phyloP scores from a whole-genome alignment of 257 asterid species.

The Solanum tarijense region DNA sequence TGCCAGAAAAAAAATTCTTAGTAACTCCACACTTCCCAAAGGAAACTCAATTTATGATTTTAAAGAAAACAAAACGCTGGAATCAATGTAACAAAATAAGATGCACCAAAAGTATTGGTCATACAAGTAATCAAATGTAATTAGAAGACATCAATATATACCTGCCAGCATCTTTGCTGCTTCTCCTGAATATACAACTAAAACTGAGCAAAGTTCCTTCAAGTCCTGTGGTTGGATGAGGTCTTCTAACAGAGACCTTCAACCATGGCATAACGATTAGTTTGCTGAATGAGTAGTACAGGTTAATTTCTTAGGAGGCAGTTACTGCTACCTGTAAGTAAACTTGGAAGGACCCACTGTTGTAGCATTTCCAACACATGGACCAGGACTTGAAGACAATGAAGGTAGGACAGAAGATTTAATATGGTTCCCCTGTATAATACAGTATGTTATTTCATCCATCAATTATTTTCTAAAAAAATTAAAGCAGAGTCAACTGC shows the following conservation, averaged over 20 bases:
- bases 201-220: conserved; percentile 96
- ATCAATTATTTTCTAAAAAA: background rate
- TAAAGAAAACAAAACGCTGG: background rate
- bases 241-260: conserved; percentile 91
- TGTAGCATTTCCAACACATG: conserved; percentile 44
- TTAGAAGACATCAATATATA: conserved; percentile 6
- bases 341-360: conserved; percentile 73
- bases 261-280: conserved; percentile 25
- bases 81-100: background rate
- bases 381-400: conserved; percentile 37
- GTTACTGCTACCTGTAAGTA: conserved; percentile 61
- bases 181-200: conserved; percentile 78
- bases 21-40: background rate
- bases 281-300: conserved; percentile 11
- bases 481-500: background rate
- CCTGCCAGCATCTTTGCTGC: conserved; percentile 90
- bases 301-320: background rate
- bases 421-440: conserved; percentile 49
- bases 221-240: conserved; percentile 87
- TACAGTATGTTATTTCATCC: background rate
- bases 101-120: background rate
- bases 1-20: background rate
- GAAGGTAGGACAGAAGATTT: conserved; percentile 49
- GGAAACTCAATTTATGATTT: background rate
- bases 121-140: background rate